Base-by-base conservation (phyloP, 2,329 filamentous ascomycete genomes). In the Cytospora paraplurivora region DNA sequence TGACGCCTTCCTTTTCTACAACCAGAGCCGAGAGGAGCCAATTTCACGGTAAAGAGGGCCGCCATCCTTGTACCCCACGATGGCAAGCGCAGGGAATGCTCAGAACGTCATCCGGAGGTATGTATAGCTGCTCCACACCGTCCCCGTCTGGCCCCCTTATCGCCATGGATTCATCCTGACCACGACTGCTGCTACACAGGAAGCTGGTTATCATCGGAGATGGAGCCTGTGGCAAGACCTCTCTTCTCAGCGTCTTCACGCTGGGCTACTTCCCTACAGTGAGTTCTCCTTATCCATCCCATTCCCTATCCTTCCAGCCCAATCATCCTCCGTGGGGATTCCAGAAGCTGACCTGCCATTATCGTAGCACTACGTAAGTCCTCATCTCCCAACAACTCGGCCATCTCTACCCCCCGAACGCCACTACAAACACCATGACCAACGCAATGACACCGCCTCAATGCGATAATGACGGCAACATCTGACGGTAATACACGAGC, bases 171-270 rank as follows among this genome's bases (percentile, higher is more conserved):
- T 57, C 53, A 35, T 37, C 53, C 62, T 66, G 33, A 62, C 62
- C 12, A 21, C 12, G 35, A 55, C 34, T 38, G 56, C 62, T 34
- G 52, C 21, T 58, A 51, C 67, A 19, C 74, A 97, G 93, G 82
- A 97, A 97, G 81, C 84, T 97, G 74, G 93, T 97, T 72, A 97
- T 97, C 71, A 97, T 97, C 72, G 93, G 93, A 67, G 93, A 97
- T 61, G 95, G 95, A 81, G 95, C 95, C 70, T 99, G 95, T 79
- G 95, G 95, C 72, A 99, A 99, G 83, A 99, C 95, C 59, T 96
- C 92, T 87, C 81, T 99, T 72, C 82, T 99, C 69, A 97, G 93
- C 76, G 95, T 99, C 70, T 99, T 99, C 78, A 99, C 95, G 41
- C 83, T 99, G 61, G 95, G 95, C 64, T 98, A 97, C 78, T 99